Evolutionary conservation across 2,329 filamentous ascomycete species (phyloP).

Genomic region (Colletotrichum sp.): DNA sequence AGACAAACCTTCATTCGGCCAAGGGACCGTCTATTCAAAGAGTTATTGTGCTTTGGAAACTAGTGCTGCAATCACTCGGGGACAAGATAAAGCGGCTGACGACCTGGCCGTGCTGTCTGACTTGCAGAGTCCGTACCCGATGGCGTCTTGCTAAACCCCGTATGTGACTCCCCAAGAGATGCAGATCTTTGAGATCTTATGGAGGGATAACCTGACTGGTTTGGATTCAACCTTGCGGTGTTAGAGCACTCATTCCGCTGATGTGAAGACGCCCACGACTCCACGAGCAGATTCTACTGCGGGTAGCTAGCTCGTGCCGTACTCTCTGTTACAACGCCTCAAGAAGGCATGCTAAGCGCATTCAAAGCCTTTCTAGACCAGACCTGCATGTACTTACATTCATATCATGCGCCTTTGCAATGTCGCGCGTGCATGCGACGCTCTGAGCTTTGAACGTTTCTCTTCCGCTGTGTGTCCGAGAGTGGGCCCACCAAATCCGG

Average conservation of each 20-base stretch:
- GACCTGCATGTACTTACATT: not conserved
- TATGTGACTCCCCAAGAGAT: too few species aligned
- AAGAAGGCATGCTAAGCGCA: not conserved
- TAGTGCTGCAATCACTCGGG: too few species aligned
- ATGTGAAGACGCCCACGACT: not conserved
- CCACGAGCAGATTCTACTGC: not conserved
- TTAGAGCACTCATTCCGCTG: not conserved
- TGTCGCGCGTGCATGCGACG: not conserved
- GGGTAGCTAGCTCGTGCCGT: not conserved
- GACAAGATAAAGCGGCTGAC: too few species aligned
- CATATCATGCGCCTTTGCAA: rapidly evolving
- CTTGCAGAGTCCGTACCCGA: too few species aligned
- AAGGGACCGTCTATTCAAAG: too few species aligned
- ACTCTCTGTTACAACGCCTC: not conserved
- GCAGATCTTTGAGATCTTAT: too few species aligned
- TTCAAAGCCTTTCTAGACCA: not conserved
- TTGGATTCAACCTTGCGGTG: not conserved
- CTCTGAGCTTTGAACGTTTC: not conserved
- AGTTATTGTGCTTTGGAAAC: rapidly evolving
- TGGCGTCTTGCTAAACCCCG: too few species aligned
- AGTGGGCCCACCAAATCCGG: not conserved
- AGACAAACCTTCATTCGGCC: too few species aligned
- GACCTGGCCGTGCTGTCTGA: too few species aligned
- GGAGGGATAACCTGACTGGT: too few species aligned
- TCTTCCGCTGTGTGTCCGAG: not conserved